Conservation (phyloP, 257 asterid species). For the Scutellaria galericulata region DNA sequence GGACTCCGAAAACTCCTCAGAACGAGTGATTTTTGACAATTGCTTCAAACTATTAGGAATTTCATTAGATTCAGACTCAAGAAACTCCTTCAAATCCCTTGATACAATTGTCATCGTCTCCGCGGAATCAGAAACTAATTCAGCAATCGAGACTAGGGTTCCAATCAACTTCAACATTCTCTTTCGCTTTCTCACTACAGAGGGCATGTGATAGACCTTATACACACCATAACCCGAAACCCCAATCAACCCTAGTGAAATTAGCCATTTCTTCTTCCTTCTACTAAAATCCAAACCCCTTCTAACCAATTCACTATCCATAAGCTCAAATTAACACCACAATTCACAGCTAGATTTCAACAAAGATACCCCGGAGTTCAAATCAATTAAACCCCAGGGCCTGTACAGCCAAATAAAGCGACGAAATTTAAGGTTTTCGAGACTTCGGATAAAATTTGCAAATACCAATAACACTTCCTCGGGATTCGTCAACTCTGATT, state of each 20-base stretch:
- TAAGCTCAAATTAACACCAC: constrained; percentile 36
- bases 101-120: constrained; percentile 68
- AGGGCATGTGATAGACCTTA: constrained; percentile 68
- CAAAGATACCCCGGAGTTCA: constrained; percentile 41
- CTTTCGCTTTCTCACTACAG: constrained; percentile 66
- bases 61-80: constrained; percentile 79
- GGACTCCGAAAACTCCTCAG: constrained; percentile 64
- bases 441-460: constrained; percentile 33
- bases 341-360: constrained; percentile 25
- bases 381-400: constrained; percentile 40
- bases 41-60: constrained; percentile 91
- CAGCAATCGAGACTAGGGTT: constrained; percentile 72
- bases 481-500: constrained; percentile 40
- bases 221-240: constrained; percentile 80
- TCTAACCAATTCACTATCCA: constrained; percentile 66
- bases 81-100: constrained; percentile 85
- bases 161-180: constrained; percentile 59
- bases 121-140: constrained; percentile 77
- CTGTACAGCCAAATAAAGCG: constrained; percentile 1
- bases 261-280: constrained; percentile 79
- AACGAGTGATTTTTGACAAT: constrained; percentile 71
- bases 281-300: constrained; percentile 55
- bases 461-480: constrained; percentile 49
- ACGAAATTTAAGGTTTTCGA: not conserved
- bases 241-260: constrained; percentile 69